phyloP scores from a whole-genome alignment of 306 rosid species.

The Pterocarpus santalinus region DNA sequence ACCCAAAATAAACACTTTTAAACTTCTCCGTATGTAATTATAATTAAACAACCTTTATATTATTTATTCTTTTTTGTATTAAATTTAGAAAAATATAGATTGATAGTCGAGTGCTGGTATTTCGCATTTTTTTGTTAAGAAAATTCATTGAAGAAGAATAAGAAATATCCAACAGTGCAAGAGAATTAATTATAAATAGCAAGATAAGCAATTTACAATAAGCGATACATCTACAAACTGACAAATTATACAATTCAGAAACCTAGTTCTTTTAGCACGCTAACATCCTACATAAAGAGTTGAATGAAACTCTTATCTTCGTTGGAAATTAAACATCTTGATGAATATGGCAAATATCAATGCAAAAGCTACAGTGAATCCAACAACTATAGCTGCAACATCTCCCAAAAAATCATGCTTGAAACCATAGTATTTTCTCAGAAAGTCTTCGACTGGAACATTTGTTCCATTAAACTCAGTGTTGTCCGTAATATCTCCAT shows the following conservation, averaged over 20 bases:
- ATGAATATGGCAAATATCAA: constrained; percentile 27
- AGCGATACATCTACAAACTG: too few relatives aligned
- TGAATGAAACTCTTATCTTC: constrained; percentile 8
- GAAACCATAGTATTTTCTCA: constrained; percentile 45
- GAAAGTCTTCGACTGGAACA: neutral
- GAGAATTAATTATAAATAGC: too few relatives aligned
- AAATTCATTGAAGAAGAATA: too few relatives aligned
- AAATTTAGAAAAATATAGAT: too few relatives aligned
- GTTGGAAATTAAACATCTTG: constrained; percentile 48
- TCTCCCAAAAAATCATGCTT: constrained; percentile 44
- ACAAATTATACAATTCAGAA: constrained; percentile 40
- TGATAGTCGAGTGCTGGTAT: too few relatives aligned
- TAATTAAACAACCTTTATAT: too few relatives aligned
- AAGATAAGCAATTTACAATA: too few relatives aligned
- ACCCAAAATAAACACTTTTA: too few relatives aligned
- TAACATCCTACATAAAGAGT: neutral
- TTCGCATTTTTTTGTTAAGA: too few relatives aligned
- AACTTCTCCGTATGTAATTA: too few relatives aligned
- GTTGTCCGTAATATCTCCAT: constrained; percentile 37
- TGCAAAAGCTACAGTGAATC: constrained; percentile 35
- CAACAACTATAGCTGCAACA: constrained; percentile 40
- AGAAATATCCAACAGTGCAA: too few relatives aligned
- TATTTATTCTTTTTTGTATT: too few relatives aligned
- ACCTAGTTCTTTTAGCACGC: neutral
- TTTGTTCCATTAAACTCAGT: neutral